Conservation (phyloP, 208 protist species). For the Endotrypanum monterogeii region DNA sequence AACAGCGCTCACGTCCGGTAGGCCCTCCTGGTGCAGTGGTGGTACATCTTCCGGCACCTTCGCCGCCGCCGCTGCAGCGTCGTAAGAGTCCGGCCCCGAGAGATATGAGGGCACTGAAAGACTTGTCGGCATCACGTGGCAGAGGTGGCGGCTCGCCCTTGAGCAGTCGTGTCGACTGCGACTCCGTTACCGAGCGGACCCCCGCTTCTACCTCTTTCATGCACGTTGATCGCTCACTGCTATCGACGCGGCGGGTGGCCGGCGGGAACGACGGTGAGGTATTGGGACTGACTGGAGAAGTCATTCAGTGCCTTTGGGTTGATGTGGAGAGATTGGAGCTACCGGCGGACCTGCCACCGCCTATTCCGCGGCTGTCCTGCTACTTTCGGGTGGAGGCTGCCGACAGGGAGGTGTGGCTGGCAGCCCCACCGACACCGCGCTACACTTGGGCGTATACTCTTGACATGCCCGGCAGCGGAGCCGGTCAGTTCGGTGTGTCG, state of each 20-base stretch:
- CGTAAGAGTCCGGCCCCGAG: conserved; percentile 9
- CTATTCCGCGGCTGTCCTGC: conserved; percentile 77
- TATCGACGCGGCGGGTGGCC: neutral
- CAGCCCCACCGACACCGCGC: conserved; percentile 56
- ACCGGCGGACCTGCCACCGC: conserved; percentile 38
- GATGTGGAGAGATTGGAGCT: conserved; percentile 72
- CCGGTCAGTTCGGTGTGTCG: conserved; percentile 16
- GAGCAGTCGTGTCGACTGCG: neutral
- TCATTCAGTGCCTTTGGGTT: conserved; percentile 32
- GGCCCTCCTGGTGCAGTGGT: conserved; percentile 19
- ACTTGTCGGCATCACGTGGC: neutral
- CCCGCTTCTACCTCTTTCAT: conserved; percentile 17
- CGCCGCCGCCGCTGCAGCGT: conserved; percentile 18
- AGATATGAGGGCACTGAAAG: neutral
- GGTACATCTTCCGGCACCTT: conserved; percentile 31
- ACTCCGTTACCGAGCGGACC: conserved; percentile 9
- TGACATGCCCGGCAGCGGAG: conserved; percentile 26
- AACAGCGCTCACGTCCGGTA: conserved; percentile 17
- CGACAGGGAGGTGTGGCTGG: conserved; percentile 61
- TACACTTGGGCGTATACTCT: conserved; percentile 69
- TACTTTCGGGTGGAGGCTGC: conserved; percentile 61
- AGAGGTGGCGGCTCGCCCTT: neutral
- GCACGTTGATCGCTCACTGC: conserved; percentile 30
- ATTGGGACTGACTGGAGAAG: neutral
- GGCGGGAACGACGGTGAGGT: neutral